Base-by-base conservation (phyloP, 2,329 filamentous ascomycete species). In the Claviceps maximensis region DNA sequence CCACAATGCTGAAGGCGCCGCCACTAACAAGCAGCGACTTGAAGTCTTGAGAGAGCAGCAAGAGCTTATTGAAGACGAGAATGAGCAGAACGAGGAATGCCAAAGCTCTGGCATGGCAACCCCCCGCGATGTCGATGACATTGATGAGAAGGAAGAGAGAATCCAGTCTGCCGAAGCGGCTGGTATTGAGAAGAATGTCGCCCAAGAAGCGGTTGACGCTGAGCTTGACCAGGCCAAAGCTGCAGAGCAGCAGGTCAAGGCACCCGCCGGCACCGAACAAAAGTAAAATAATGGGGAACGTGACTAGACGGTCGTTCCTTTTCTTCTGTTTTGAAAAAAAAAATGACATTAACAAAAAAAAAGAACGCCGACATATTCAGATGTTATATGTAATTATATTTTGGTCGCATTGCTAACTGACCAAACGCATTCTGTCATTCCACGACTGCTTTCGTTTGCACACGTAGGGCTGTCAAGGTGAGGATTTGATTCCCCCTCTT, bases 41-140 rank as follows among this genome's bases (percentile, higher is more conserved):
- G 93, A 98, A 74, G 93, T 98, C 17, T 79, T 98, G 66, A 94
- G 89, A 79, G 93, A 98, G 74, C 93, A 98, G 74, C 87, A 98
- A 69, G 93, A 96, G 67, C 82, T 98, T 57, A 98, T 98, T 54
- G 85, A 95, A 58, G 93, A 98, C 67, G 93, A 98, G 75, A 94
- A 91, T 58, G 81, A 93, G 74, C 91, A 98, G 73, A 87, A 87
- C 63, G 80, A 89, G 65, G 80, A 85, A 67, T 88, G 87, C 69
- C 82, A 87, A 67, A 83, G 83, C 62, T 82, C 80, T 42, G 87
- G 87, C 13, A 78, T 86, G 50, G 78, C 84, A 15, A 84, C 84
- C 9, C 87, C 87, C 1, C 87, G 89, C 64, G 93, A 97, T 62
- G 82, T 83, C 31, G 88, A 95, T 57, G 80, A 97, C 66, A 97